Conservation (phyloP, 257 asterid species). For the Lavandula angustifolia region DNA sequence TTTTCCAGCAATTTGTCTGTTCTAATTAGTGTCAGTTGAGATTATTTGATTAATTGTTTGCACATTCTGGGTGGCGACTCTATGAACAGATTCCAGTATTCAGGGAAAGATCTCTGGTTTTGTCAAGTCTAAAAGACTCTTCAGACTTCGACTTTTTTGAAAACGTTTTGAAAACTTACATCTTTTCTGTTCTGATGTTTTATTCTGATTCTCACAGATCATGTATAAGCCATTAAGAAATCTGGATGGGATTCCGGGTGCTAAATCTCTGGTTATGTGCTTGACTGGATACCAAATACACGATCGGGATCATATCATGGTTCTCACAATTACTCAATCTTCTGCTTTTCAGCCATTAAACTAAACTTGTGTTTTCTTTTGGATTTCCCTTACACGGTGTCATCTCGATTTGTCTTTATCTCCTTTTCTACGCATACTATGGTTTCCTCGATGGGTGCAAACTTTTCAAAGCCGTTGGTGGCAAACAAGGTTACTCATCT, state of each 20-base stretch:
- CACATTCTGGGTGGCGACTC: slow-evolving; percentile 25
- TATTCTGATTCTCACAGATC: slow-evolving; percentile 48
- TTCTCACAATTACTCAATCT: slow-evolving; percentile 36
- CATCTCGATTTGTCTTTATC: slow-evolving; percentile 29
- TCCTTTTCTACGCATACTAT: slow-evolving; percentile 52
- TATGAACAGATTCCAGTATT: slow-evolving; percentile 74
- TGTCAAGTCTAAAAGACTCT: no score
- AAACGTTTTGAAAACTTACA: not conserved
- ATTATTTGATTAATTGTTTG: not conserved
- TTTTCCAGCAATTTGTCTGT: not conserved
- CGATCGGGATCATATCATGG: slow-evolving; percentile 87
- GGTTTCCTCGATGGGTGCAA: slow-evolving; percentile 95
- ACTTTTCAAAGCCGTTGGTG: slow-evolving; percentile 75
- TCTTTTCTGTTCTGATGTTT: not conserved
- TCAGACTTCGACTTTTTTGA: no score
- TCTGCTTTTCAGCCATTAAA: slow-evolving; percentile 25
- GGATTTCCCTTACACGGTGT: not conserved
- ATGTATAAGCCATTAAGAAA: slow-evolving; percentile 71
- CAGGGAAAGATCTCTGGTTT: slow-evolving; percentile 89
- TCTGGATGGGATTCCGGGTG: slow-evolving; percentile 80
- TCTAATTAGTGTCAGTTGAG: slow-evolving; percentile 15
- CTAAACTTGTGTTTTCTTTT: not conserved
- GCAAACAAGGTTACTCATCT: slow-evolving; percentile 88
- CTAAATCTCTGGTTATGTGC: slow-evolving; percentile 67
- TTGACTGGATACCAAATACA: slow-evolving; percentile 84